Percentiles rank a stretch among this genome's conserved stretches.
Evolutionary conservation across 2,329 filamentous ascomycete species (phyloP).

Genomic region (Penicillium sp.): DNA sequence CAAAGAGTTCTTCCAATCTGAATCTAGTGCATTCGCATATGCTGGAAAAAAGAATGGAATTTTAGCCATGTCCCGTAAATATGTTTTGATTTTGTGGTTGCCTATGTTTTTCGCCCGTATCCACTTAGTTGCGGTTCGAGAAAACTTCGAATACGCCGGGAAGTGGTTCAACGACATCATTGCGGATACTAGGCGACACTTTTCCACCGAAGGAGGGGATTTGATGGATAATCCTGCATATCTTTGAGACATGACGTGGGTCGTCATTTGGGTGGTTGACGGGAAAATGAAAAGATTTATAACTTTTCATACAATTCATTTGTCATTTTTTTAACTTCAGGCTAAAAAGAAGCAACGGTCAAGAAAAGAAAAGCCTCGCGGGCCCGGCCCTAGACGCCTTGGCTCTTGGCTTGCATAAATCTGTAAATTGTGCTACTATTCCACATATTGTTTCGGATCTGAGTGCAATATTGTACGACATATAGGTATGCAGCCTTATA

Average conservation of each 20-base stretch:
- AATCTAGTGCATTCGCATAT: neutral
- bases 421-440: neutral
- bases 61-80: neutral
- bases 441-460: neutral
- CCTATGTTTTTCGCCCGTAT: neutral
- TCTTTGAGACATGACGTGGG: conserved; percentile 2
- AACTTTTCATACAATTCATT: neutral
- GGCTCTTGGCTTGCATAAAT: conserved; percentile 1
- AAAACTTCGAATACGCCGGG: conserved; percentile 2
- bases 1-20: neutral
- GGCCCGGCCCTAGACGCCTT: conserved; percentile 1
- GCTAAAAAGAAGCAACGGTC: conserved; percentile 2
- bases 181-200: neutral
- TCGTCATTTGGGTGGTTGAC: neutral
- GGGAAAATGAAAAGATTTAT: neutral
- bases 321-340: neutral
- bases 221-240: neutral
- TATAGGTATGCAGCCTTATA: neutral
- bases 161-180: conserved; percentile 10
- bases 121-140: conserved; percentile 3
- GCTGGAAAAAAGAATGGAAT: neutral
- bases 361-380: neutral
- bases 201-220: neutral
- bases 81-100: neutral
- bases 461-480: neutral